These are phyloP conservation scores for Venturia carpophila DNA, from an alignment of 2,329 filamentous ascomycete genomes.

Conservation along the genomic window DNA sequence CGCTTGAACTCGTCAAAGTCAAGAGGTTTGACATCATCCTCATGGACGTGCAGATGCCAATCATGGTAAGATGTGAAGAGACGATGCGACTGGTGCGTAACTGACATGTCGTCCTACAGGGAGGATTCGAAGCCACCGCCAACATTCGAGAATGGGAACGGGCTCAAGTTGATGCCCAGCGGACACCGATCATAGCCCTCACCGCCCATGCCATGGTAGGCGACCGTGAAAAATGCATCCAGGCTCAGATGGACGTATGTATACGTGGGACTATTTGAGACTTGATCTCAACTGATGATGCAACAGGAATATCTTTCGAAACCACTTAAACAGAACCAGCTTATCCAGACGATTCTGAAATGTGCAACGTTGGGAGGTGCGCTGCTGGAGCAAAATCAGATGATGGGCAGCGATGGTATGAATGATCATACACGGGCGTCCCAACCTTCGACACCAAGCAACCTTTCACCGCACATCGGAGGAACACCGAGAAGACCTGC, in stretches of 20 bases:
- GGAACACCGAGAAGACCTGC: conserved; percentile 13
- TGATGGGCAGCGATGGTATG: conserved; percentile 2
- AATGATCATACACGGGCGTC: not conserved
- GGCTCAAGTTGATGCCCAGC: conserved; percentile 60
- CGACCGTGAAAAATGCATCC: conserved; percentile 94
- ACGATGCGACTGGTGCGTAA: not conserved
- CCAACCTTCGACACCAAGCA: not conserved
- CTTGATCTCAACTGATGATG: conserved; percentile 18
- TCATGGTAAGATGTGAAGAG: conserved; percentile 60
- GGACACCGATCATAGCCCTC: conserved; percentile 91
- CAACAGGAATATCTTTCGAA: conserved; percentile 81
- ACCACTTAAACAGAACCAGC: conserved; percentile 89
- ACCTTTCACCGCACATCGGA: not conserved
- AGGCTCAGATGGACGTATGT: conserved; percentile 83
- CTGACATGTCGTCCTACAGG: conserved; percentile 47
- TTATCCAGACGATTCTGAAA: conserved; percentile 96
- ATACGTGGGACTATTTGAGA: too few species aligned
- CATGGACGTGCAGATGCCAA: conserved; percentile 99
- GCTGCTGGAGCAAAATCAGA: conserved; percentile 59
- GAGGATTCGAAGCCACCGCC: conserved; percentile 91
- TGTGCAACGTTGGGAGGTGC: conserved; percentile 86
- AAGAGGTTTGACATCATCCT: conserved; percentile 93
- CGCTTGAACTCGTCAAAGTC: conserved; percentile 83
- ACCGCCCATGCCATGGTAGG: conserved; percentile 99
- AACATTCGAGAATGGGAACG: conserved; percentile 95